Base-by-base conservation (phyloP, 83 land plant genomes). In the Diphasiastrum complanatum region DNA sequence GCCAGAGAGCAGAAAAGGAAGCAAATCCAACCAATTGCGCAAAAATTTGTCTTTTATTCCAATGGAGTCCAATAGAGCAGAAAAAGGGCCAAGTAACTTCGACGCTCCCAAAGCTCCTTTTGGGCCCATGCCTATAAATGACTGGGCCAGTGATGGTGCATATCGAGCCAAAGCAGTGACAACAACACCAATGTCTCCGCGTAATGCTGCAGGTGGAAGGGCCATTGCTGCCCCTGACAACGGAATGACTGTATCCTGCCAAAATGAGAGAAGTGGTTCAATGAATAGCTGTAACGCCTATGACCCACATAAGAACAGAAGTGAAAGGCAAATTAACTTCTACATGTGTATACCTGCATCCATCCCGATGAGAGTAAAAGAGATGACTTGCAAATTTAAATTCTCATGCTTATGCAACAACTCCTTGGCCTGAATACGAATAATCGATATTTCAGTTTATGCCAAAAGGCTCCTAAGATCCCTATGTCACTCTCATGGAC, bases 211-310 rank as follows among this genome's bases (percentile, higher is more conserved):
- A 28, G 74, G 67, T 60, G 74, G 74, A 30, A 71, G 74, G 11
- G 61, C 45, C 56, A 60, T 45, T 3, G 74, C 74, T 35, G 74
- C 74, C 30, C 61, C 19, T 3, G 68, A 60, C 24, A 71, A 41
- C n/a, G 74, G 74, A 36, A 83, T 83, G 31, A 93, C 69, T 33
- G 81, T 81, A 62, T 93, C 89, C 96, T 93, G 80, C n/a, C 18
- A 30, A 8, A 46, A n/a, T n/a, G n/a, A n/a, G n/a, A n/a, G n/a
- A n/a, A n/a, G n/a, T n/a, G n/a, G n/a, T n/a, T n/a, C n/a, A n/a
- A n/a, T n/a, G n/a, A n/a, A n/a, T n/a, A n/a, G n/a, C n/a, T n/a
- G n/a, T n/a, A n/a, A n/a, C n/a, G n/a, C n/a, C n/a, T n/a, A n/a
- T n/a, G n/a, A n/a, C n/a, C n/a, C n/a, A n/a, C n/a, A n/a, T n/a